phyloP scores from a whole-genome alignment of 2,329 filamentous ascomycete genomes.

The Chaetomiaceae sp. region DNA sequence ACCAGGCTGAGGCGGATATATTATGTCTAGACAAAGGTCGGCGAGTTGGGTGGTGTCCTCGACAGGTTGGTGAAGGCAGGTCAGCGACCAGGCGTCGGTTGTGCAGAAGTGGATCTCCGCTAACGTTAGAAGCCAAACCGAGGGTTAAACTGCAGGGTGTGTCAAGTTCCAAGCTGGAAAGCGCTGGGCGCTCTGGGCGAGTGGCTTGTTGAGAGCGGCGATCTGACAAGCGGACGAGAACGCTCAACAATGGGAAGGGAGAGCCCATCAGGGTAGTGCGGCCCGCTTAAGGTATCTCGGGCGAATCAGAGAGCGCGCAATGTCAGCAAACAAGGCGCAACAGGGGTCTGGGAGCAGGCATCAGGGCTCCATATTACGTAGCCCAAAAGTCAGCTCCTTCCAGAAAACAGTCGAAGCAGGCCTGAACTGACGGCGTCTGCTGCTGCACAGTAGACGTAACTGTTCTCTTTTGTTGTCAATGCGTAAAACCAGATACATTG shows the following conservation, averaged over 20 bases:
- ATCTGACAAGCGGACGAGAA: constrained; percentile 3
- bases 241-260: constrained; percentile 9
- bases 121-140: too few relatives aligned
- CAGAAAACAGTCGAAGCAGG: too few relatives aligned
- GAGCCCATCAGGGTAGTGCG: constrained; percentile 16
- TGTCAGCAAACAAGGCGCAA: constrained; percentile 27
- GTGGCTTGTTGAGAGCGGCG: constrained; percentile 11
- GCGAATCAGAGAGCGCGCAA: constrained; percentile 23
- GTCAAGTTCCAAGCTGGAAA: not conserved
- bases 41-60: not conserved
- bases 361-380: constrained; percentile 13
- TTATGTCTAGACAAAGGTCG: not conserved
- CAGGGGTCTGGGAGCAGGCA: constrained; percentile 11
- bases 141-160: not conserved
- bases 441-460: too few relatives aligned
- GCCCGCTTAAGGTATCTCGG: constrained; percentile 12
- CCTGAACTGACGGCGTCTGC: too few relatives aligned
- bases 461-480: too few relatives aligned
- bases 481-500: too few relatives aligned
- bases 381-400: not conserved
- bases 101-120: too few relatives aligned
- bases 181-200: not conserved
- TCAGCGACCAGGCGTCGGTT: too few relatives aligned
- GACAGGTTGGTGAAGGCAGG: too few relatives aligned
- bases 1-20: constrained; percentile 6